Percentiles rank a stretch among this genome's conserved stretches.
phyloP scores from a whole-genome alignment of 495 filamentous ascomycete genomes.

The Penicillium cinerascens region DNA sequence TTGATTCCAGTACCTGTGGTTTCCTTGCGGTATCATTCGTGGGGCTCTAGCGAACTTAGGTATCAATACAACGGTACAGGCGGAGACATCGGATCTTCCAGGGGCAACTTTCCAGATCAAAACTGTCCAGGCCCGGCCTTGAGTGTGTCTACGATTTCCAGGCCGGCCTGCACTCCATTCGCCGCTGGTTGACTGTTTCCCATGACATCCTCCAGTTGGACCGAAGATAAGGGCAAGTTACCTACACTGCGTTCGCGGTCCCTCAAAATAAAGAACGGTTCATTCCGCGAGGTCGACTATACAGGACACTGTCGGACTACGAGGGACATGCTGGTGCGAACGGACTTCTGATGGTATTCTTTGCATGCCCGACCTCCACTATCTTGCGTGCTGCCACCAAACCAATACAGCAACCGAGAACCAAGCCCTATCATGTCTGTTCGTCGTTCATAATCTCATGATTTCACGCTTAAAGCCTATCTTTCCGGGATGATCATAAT shows the following conservation, averaged over 20 bases:
- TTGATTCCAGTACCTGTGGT: slow-evolving; percentile 73
- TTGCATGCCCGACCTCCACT: slow-evolving; percentile 15
- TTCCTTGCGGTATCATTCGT: slow-evolving; percentile 87
- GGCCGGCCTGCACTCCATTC: slow-evolving; percentile 5
- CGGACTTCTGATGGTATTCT: slow-evolving; percentile 13
- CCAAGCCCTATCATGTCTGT: slow-evolving; percentile 8
- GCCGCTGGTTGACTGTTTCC: neutral
- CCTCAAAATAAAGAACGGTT: neutral
- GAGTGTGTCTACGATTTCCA: neutral
- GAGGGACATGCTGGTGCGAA: neutral
- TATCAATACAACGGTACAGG: slow-evolving; percentile 85
- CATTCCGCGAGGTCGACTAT: neutral
- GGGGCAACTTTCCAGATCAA: slow-evolving; percentile 95
- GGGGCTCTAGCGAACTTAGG: slow-evolving; percentile 87
- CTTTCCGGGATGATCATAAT: slow-evolving; percentile 39
- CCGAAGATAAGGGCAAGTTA: neutral
- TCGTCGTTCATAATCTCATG: slow-evolving; percentile 31
- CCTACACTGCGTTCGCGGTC: too few species aligned
- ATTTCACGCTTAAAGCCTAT: slow-evolving; percentile 44
- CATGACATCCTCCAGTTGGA: neutral
- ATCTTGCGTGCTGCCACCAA: slow-evolving; percentile 1
- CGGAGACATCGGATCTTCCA: slow-evolving; percentile 80
- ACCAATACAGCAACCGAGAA: neutral
- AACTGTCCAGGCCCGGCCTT: slow-evolving; percentile 61
- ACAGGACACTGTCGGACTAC: slow-evolving; percentile 1